These are phyloP conservation scores for Starmerella bacillaris DNA, from an alignment of 805 yeast genomes.

Conservation along the genomic window DNA sequence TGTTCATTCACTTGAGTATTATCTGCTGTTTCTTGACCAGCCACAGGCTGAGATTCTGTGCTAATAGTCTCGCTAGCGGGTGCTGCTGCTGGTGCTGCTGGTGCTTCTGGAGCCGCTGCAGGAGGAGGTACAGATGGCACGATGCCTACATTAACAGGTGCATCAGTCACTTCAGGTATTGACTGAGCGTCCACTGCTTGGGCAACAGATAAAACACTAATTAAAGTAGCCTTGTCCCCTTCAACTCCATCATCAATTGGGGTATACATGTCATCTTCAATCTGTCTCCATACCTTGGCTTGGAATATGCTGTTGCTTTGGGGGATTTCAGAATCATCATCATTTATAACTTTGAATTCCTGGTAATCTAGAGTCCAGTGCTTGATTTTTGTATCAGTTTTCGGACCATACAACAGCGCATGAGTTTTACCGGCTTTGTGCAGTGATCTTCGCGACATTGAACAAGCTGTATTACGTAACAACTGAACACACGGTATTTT, in stretches of 20 bases:
- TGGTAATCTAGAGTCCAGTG: constrained; percentile 14
- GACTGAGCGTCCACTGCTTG: background rate
- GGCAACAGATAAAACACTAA: background rate
- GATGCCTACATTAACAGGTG: background rate
- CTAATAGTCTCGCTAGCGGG: background rate
- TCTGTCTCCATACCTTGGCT: constrained; percentile 15
- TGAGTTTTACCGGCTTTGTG: constrained; percentile 14
- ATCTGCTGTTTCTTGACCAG: background rate
- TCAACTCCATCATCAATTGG: constrained; percentile 24
- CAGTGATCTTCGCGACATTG: constrained; percentile 17
- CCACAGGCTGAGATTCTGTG: background rate
- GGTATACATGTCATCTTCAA: constrained; percentile 12
- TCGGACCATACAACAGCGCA: constrained; percentile 16
- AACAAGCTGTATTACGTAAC: too few species aligned
- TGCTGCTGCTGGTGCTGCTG: background rate
- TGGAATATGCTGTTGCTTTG: constrained; percentile 20
- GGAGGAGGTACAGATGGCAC: background rate
- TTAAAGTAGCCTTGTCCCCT: constrained; percentile 31
- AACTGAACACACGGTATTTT: too few species aligned
- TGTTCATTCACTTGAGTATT: too few species aligned
- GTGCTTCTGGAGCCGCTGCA: background rate
- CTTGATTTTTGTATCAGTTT: constrained; percentile 12
- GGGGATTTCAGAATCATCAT: constrained; percentile 19
- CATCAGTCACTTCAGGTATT: background rate
- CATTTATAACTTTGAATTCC: constrained; percentile 13